Evolutionary conservation across 495 filamentous ascomycete species (phyloP).

Genomic region (Xylaria intraflava): DNA sequence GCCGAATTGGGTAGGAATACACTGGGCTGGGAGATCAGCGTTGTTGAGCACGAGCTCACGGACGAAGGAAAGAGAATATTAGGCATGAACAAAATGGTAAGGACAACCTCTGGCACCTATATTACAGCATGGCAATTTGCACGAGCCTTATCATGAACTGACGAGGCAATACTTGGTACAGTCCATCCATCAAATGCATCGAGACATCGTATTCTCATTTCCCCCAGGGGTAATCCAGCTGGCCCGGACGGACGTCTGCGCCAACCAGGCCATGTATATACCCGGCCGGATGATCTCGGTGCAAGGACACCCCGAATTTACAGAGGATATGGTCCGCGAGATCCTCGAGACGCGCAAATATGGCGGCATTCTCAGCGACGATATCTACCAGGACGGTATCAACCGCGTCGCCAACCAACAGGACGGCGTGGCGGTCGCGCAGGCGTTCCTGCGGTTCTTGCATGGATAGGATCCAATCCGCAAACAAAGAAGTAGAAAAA

Average conservation of each 20-base stretch:
- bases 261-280: conserved; percentile 75
- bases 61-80: conserved; percentile 67
- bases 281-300: conserved; percentile 63
- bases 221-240: conserved; percentile 58
- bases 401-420: conserved; percentile 56
- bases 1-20: conserved; percentile 58
- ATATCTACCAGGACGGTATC: conserved; percentile 59
- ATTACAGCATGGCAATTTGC: not conserved
- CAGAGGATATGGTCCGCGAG: conserved; percentile 62
- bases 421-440: conserved; percentile 65
- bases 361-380: conserved; percentile 59
- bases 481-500: not conserved
- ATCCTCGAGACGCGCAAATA: conserved; percentile 55
- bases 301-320: conserved; percentile 92
- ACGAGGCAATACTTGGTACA: conserved; percentile 28
- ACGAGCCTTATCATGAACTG: conserved; percentile 7
- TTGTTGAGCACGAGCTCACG: conserved; percentile 63
- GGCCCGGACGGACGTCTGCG: conserved; percentile 59
- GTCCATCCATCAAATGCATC: conserved; percentile 87
- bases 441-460: conserved; percentile 69
- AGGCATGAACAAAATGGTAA: conserved; percentile 58
- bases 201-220: conserved; percentile 63
- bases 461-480: conserved; percentile 37
- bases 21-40: conserved; percentile 75
- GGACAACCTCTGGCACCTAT: conserved; percentile 10